A percentile compares a stretch with the other conserved stretches of the same genome.
Evolutionary conservation across 257 asterid genomes (phyloP).

Genomic region (Linderniella brevidens): DNA sequence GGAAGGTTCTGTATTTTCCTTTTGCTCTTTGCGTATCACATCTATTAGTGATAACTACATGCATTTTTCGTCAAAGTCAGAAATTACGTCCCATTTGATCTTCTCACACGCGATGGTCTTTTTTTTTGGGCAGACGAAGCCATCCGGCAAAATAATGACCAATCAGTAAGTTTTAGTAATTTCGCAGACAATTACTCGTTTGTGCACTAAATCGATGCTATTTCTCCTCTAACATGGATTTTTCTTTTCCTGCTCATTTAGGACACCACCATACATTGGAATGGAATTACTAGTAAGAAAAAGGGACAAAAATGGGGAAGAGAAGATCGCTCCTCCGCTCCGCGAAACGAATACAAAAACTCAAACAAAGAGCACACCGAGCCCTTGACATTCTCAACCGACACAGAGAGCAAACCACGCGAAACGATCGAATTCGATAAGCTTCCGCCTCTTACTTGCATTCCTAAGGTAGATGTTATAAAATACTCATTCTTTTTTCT

Average conservation of each 20-base stretch:
- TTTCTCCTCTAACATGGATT: not conserved
- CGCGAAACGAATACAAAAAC: conserved; percentile 24
- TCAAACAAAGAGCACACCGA: conserved; percentile 20
- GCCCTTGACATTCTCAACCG: not conserved
- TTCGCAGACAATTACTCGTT: not conserved
- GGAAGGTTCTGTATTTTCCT: conserved; percentile 32
- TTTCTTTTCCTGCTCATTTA: conserved; percentile 16
- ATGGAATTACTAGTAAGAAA: conserved; percentile 82
- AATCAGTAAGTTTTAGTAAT: conserved; percentile 23
- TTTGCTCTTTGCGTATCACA: conserved; percentile 5
- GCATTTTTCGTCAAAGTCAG: conserved; percentile 7
- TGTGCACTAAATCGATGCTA: not conserved
- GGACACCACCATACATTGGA: conserved; percentile 56
- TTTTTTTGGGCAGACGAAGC: conserved; percentile 39
- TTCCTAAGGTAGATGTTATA: conserved; percentile 79
- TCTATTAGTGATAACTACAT: not conserved
- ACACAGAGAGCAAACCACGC: no score
- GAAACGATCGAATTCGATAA: conserved; percentile 38
- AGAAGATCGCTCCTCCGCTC: conserved; percentile 29
- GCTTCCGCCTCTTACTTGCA: conserved; percentile 52
- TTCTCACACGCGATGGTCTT: conserved; percentile 1
- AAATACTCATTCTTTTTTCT: no score
- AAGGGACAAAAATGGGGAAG: conserved; percentile 92
- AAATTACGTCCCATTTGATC: not conserved
- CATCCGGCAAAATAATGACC: conserved; percentile 21